These are phyloP conservation scores for Ophiocordyceps camponoti-floridani DNA, from an alignment of 2,329 filamentous ascomycete genomes.

Conservation along the genomic window DNA sequence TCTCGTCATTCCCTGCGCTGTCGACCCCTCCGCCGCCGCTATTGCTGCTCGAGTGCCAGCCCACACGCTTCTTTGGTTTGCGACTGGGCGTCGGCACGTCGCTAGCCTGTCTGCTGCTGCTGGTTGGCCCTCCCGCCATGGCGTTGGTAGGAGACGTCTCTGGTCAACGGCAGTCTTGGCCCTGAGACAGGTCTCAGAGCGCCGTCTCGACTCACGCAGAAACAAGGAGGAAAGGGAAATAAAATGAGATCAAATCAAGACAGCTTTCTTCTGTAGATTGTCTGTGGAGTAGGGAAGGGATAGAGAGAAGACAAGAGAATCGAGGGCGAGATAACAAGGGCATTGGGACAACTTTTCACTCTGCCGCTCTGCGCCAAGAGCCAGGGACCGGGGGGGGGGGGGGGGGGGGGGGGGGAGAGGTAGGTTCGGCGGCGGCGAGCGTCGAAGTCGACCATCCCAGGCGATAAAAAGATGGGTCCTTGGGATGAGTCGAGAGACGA, in stretches of 20 bases:
- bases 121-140: conserved; percentile 8
- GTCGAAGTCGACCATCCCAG: neutral
- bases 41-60: conserved; percentile 16
- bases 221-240: neutral
- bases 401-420: neutral
- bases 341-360: neutral
- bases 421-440: neutral
- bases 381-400: neutral
- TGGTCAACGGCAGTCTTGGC: conserved; percentile 4
- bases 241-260: neutral
- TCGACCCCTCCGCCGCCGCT: conserved; percentile 4
- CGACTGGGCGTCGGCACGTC: conserved; percentile 13
- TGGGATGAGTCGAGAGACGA: neutral
- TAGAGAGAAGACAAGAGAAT: neutral
- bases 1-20: conserved; percentile 2
- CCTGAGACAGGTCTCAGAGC: conserved; percentile 9
- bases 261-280: neutral
- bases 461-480: neutral
- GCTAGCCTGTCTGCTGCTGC: conserved; percentile 10
- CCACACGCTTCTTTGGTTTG: conserved; percentile 23
- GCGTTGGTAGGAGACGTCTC: conserved; percentile 4
- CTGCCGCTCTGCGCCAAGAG: neutral
- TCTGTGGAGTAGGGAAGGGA: neutral
- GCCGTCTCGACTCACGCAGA: neutral
- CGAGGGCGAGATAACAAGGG: neutral